Evolutionary conservation across 805 yeast genomes (phyloP).

Genomic region (Pichia manshurica): DNA sequence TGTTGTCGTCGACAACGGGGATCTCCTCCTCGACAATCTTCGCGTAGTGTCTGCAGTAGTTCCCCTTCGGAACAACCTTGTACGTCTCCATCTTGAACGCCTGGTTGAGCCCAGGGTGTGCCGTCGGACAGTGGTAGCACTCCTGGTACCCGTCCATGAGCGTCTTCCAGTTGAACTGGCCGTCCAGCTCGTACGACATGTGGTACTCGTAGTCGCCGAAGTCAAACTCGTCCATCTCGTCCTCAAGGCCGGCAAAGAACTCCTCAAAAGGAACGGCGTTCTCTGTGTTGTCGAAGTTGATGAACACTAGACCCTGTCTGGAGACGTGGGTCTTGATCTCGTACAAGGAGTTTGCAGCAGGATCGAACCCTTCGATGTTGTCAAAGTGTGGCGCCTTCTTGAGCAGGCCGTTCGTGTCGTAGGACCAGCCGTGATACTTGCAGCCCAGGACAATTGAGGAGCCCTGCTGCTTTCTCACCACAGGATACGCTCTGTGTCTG

Average conservation of each 20-base stretch:
- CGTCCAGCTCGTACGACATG: slow-evolving; percentile 59
- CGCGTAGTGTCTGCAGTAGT: slow-evolving; percentile 59
- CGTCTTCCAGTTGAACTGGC: slow-evolving; percentile 62
- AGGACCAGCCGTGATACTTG: slow-evolving; percentile 62
- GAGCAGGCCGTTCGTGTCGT: slow-evolving; percentile 53
- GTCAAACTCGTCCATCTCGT: slow-evolving; percentile 52
- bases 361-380: slow-evolving; percentile 51
- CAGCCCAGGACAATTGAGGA: slow-evolving; percentile 55
- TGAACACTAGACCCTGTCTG: slow-evolving; percentile 50
- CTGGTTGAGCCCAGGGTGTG: slow-evolving; percentile 53
- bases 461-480: slow-evolving; percentile 52
- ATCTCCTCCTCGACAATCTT: slow-evolving; percentile 39
- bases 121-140: slow-evolving; percentile 64
- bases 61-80: slow-evolving; percentile 52
- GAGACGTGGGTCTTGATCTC: slow-evolving; percentile 51
- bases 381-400: slow-evolving; percentile 61
- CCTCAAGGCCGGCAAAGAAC: slow-evolving; percentile 46
- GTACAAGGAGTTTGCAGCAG: slow-evolving; percentile 49
- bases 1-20: slow-evolving; percentile 27
- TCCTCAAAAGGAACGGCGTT: slow-evolving; percentile 43
- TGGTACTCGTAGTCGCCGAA: slow-evolving; percentile 57
- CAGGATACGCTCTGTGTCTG: slow-evolving; percentile 62
- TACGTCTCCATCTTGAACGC: slow-evolving; percentile 63
- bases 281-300: slow-evolving; percentile 46
- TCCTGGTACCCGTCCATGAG: slow-evolving; percentile 65